These are phyloP conservation scores for Lobulomyces angularis DNA, from an alignment of 192 early-diverging fungal species.

Conservation along the genomic window DNA sequence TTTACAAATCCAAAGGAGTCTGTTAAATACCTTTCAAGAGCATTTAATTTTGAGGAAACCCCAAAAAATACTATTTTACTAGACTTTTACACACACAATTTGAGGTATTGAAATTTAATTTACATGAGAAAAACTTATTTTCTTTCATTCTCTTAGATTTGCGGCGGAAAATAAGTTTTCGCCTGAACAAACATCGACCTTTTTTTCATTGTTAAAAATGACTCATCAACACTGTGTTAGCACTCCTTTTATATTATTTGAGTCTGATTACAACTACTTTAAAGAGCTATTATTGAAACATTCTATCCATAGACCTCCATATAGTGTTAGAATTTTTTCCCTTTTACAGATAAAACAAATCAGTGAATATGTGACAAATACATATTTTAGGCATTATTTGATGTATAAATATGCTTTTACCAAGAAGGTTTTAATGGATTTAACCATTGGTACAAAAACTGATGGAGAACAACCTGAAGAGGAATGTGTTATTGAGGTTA, in stretches of 20 bases:
- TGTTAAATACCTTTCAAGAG: slow-evolving; percentile 14
- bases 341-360: slow-evolving; percentile 27
- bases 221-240: slow-evolving; percentile 23
- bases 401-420: slow-evolving; percentile 49
- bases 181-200: slow-evolving; percentile 38
- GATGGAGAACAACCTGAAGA: not conserved
- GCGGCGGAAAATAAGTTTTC: slow-evolving; percentile 28
- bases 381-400: slow-evolving; percentile 44
- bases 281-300: slow-evolving; percentile 30
- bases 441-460: slow-evolving; percentile 14
- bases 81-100: slow-evolving; percentile 39
- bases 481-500: no score
- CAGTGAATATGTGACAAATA: slow-evolving; percentile 33
- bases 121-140: not conserved
- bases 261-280: slow-evolving; percentile 30
- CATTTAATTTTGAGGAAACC: slow-evolving; percentile 6
- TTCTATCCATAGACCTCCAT: slow-evolving; percentile 33
- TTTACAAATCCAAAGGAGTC: no score
- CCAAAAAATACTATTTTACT: slow-evolving; percentile 25
- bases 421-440: slow-evolving; percentile 38
- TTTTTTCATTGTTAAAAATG: slow-evolving; percentile 44
- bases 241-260: slow-evolving; percentile 27
- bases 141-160: slow-evolving; percentile 17
- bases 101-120: slow-evolving; percentile 17
- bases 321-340: slow-evolving; percentile 33